Conservation (phyloP, 805 yeast genomes). For the Wickerhamiella azymoides region DNA sequence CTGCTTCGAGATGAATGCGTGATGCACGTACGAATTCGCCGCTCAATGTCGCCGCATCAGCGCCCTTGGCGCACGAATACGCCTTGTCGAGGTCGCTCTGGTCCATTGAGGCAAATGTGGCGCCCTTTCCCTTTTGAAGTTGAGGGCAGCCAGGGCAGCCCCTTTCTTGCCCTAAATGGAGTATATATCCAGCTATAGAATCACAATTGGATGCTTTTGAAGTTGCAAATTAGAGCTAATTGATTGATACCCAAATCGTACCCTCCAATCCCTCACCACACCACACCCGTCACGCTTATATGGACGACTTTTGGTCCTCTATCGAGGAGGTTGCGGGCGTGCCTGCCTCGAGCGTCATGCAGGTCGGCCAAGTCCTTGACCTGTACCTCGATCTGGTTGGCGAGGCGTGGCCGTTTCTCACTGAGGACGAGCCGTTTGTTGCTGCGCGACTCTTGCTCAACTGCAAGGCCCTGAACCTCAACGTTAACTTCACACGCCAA, state of each 20-base stretch:
- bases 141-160: too few relatives aligned
- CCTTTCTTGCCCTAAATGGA: too few relatives aligned
- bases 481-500: constrained; percentile 4
- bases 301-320: constrained; percentile 11
- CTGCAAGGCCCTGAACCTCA: not conserved
- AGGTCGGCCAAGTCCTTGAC: constrained; percentile 10
- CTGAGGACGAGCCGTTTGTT: not conserved
- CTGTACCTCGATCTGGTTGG: constrained; percentile 10
- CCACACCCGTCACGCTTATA: not conserved
- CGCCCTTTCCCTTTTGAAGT: too few relatives aligned
- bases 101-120: not conserved
- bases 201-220: too few relatives aligned
- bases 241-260: too few relatives aligned
- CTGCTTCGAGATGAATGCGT: constrained; percentile 28
- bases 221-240: too few relatives aligned
- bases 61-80: constrained; percentile 38
- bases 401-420: constrained; percentile 1
- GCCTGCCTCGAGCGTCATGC: not conserved
- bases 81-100: constrained; percentile 26
- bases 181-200: too few relatives aligned
- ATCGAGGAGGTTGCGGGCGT: constrained; percentile 4
- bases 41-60: constrained; percentile 35
- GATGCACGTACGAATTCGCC: constrained; percentile 33
- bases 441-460: constrained; percentile 9
- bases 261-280: too few relatives aligned